Base-by-base conservation (phyloP, 2,329 filamentous ascomycete species). In the Ascomycota sp. region DNA sequence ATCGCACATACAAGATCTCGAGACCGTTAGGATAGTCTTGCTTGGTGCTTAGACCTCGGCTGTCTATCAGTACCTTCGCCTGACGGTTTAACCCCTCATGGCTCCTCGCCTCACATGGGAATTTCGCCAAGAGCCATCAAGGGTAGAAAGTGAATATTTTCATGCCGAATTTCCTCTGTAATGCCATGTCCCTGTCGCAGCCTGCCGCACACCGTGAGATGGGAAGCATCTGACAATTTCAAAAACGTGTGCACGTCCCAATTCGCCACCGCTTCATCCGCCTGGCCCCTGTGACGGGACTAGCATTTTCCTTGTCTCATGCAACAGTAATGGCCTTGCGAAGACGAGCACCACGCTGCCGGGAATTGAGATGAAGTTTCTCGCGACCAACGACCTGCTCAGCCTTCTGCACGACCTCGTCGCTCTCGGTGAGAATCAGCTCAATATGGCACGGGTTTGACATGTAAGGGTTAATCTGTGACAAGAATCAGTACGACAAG, bases 391-490 rank as follows among this genome's bases (percentile, higher is more conserved):
- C 67, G 47, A 73, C 67, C 72, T 95, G 93, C 60, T 83, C 68
- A 39, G 74, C 75, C 77, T 98, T 98, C 66, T 85, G 72, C 50
- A 98, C 82, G 48, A 78, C 73, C 73, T 98, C 91, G 55, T 91
- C 79, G 51, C 70, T 83, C 74, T 98, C 91, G 55, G 86, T 93
- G 50, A 98, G 75, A 74, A 98, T 98, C 52, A 98, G 69, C 71
- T 98, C 91, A 62, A 98, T 93, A 77, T 98, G 89, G 80, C 86
- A 98, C 48, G 89, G 89, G 76, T 92, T 92, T 48, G 85, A 94
- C 91, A 98, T 95, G 75, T 95, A 98, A 41, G 89, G 89, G 77
- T 98, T 98, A 70, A 98, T 98, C 85, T 94, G 23, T 28, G 29
- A 13, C 17, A 22, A 20, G 28, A 13, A 7, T 9, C 15, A 20